These are phyloP conservation scores for Pythium rishiriense DNA, from an alignment of 352 stramenopile species.

Conservation along the genomic window DNA sequence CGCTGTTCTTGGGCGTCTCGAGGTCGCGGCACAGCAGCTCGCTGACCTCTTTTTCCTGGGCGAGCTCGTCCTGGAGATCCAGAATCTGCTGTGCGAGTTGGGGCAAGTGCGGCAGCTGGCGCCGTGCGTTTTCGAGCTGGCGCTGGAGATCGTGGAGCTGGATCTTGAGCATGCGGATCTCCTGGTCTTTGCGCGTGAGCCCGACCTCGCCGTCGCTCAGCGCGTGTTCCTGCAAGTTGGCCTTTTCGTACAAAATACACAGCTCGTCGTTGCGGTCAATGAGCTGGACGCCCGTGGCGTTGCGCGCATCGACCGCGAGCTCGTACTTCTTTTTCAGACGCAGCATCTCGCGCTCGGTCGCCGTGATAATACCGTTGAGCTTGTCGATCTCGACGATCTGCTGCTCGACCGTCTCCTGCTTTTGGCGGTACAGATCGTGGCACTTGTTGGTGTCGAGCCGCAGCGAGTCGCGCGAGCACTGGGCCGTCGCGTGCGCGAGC, in stretches of 20 bases:
- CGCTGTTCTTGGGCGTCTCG: conserved; percentile 88
- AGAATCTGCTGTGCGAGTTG: conserved; percentile 83
- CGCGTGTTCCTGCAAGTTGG: conserved; percentile 88
- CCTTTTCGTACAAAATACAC: conserved; percentile 94
- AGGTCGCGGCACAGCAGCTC: conserved; percentile 90
- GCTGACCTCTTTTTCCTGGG: conserved; percentile 84
- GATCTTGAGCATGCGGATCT: conserved; percentile 78
- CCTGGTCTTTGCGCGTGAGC: conserved; percentile 81
- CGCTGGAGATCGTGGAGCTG: conserved; percentile 68
- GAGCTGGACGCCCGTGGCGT: conserved; percentile 89
- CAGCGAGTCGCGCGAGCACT: conserved; percentile 89
- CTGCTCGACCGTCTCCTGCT: conserved; percentile 92
- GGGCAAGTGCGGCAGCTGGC: conserved; percentile 77
- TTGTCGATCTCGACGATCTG: conserved; percentile 96
- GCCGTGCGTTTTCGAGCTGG: conserved; percentile 69
- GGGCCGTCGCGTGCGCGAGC: conserved; percentile 77
- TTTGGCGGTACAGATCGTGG: conserved; percentile 86
- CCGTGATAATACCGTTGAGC: conserved; percentile 93
- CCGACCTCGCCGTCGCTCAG: conserved; percentile 80
- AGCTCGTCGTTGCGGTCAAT: conserved; percentile 96
- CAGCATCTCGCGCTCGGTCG: conserved; percentile 90
- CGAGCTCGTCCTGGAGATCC: conserved; percentile 77
- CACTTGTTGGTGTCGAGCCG: conserved; percentile 91
- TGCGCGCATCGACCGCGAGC: conserved; percentile 82
- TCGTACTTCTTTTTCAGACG: conserved; percentile 93